Conservation (phyloP, 208 protist species). For the Crithidia fasciculata region DNA sequence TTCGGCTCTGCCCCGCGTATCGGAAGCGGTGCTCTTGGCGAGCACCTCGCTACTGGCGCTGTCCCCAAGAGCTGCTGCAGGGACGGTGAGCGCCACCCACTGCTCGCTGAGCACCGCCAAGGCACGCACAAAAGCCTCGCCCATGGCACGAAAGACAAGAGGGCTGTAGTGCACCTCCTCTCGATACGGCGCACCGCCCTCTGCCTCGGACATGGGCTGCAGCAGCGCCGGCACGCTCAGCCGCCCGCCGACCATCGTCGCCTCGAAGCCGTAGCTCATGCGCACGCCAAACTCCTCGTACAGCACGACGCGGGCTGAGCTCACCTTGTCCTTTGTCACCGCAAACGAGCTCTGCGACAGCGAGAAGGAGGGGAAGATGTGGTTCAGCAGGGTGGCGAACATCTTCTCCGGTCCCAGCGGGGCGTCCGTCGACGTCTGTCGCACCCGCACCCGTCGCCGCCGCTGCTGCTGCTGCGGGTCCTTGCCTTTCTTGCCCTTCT, state of each 20-base stretch:
- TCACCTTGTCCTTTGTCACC: conserved; percentile 88
- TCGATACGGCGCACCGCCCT: not conserved
- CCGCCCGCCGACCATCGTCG: conserved; percentile 90
- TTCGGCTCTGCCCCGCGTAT: not conserved
- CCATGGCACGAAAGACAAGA: conserved; percentile 31
- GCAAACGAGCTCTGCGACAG: conserved; percentile 84
- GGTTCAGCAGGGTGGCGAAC: conserved; percentile 63
- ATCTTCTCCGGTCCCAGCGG: conserved; percentile 72
- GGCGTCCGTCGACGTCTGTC: conserved; percentile 13
- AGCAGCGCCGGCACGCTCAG: conserved; percentile 27
- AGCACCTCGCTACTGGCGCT: conserved; percentile 10
- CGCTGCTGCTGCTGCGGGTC: not conserved
- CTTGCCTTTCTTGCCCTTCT: conserved; percentile 10
- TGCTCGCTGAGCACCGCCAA: conserved; percentile 24
- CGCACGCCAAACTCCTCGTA: conserved; percentile 91
- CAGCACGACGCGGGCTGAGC: conserved; percentile 91
- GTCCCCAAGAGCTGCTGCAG: not conserved
- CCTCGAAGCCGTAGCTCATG: conserved; percentile 95
- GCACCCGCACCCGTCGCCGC: conserved; percentile 4
- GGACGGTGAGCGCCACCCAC: conserved; percentile 9
- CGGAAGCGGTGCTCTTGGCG: not conserved
- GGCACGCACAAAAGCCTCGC: conserved; percentile 31
- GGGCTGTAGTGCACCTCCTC: conserved; percentile 32
- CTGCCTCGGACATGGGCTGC: not conserved
- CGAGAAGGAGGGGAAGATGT: conserved; percentile 68